Base-by-base conservation (phyloP, 2,329 filamentous ascomycete genomes). In the Trichoderma sp. region DNA sequence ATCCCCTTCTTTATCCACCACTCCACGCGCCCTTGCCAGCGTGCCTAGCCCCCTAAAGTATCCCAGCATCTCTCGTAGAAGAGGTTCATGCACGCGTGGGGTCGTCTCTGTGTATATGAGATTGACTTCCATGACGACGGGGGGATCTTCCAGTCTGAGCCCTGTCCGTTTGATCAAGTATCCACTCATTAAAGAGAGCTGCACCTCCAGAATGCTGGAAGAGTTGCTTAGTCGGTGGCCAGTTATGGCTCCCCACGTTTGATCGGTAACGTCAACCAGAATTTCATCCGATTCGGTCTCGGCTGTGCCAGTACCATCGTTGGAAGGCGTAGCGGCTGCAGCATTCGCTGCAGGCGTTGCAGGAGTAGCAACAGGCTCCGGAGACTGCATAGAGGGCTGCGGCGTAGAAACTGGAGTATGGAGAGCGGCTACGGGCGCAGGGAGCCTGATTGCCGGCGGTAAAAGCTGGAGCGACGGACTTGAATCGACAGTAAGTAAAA, bases 211-310 rank as follows among this genome's bases (percentile, higher is more conserved):
- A 18, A 86, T 80, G 3, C 85, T 85, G 11, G 82, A 79, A 0
- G 88, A 86, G 74, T 87, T 90, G 77, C 86, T 88, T 18, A 90
- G 82, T 16, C 88, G 84, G 75, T 93, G 90, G 1, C 87, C 85
- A 52, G 92, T 84, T 18, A 96, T 82, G 5, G 91, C 86, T 24
- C 90, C 91, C 90, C 91, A 95, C 0, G 87, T 91, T 71, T 92
- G 90, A 74, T 96, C 92, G 1, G 89, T 89, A 2, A 87, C 79
- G 75, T 96, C 92, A 21, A 92, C 81, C 13, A 96, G 85, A 24
- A 90, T 86, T 0, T 90, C 87, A 68, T 94, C 91, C 5, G 75
- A 70, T 5, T 81, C 79, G 8, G 77, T 70, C 26, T 88, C 84
- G 18, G 78, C 76, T 2, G 80, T 76, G 59, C 78, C 78, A 10